Base-by-base conservation (phyloP, 2,329 filamentous ascomycete genomes). In the Talaromyces sp. region DNA sequence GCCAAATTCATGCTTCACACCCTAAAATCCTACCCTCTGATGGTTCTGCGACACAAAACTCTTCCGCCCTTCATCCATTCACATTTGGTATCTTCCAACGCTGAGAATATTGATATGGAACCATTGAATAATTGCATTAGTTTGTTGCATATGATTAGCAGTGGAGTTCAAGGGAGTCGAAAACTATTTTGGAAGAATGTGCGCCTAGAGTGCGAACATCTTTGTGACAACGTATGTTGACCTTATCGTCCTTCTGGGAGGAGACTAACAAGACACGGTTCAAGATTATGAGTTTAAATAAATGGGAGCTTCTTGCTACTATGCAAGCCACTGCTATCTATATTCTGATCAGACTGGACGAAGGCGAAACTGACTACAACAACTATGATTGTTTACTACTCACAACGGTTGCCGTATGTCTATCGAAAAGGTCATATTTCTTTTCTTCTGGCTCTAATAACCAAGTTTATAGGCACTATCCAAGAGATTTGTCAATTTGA, bases 101-200 rank as follows among this genome's bases (percentile, higher is more conserved):
- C 27, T 11, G 49, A 55, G 6, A 66, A 65, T 30, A 60, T 65
- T 8, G 47, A 72, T 4, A 69, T 75, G 66, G 77, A 79, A 63
- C 69, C 76, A 42, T 64, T 80, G 8, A 68, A 61, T 6, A 80
- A 77, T 56, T 80, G 78, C 62, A 72, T 78, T n/a, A 77, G 70
- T 60, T 63, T 80, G 42, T 63, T 78, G 28, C 70, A 74, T 57
- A 79, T 80, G 76, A 70, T 78, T 25, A 70, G 69, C 9, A 68
- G 67, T 44, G 66, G 67, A 3, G 58, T 70, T 1, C 68, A 67
- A 52, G 73, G 73, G 0, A 76, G 71, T 65, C 72, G 73, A 58
- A 79, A 74, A 58, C 60, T 80, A 25, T 78, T 80, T 59, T 81
- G 79, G 78, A 76, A 70, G 57, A 80, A 80, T 65, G 77, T 81